Percentiles rank a stretch among this genome's conserved stretches.
Conservation (phyloP, 2,329 filamentous ascomycete species). For the Fusarium euwallaceae region DNA sequence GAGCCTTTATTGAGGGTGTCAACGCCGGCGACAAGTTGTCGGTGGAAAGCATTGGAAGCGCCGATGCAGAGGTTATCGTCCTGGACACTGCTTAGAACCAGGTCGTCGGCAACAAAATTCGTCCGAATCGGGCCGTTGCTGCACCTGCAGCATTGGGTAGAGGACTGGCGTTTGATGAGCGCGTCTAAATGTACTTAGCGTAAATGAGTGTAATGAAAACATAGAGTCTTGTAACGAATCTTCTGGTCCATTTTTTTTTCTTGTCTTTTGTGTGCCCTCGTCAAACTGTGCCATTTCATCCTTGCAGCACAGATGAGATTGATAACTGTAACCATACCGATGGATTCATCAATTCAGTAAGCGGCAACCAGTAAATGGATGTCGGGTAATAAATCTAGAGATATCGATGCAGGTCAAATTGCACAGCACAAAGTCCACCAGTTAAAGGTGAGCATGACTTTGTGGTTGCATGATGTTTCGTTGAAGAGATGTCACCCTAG, state of each 20-base stretch:
- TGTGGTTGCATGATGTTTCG: neutral
- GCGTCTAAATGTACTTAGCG: conserved; percentile 31
- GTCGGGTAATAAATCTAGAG: neutral
- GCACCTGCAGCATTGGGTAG: neutral
- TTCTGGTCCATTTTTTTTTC: neutral
- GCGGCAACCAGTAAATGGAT: neutral
- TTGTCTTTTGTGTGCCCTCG: neutral
- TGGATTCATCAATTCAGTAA: neutral
- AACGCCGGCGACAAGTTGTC: conserved; percentile 73
- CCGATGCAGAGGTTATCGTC: conserved; percentile 77
- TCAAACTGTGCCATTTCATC: neutral
- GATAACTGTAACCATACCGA: neutral
- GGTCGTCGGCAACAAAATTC: neutral
- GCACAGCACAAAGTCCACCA: neutral
- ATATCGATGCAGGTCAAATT: neutral
- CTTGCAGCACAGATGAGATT: neutral
- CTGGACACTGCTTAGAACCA: conserved; percentile 69
- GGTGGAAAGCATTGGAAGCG: conserved; percentile 77
- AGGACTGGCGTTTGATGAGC: conserved; percentile 1
- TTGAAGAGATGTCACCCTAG: neutral
- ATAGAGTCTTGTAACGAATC: neutral
- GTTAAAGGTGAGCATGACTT: neutral
- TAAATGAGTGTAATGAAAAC: conserved; percentile 12
- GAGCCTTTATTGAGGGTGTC: conserved; percentile 78
- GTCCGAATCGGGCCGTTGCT: conserved; percentile 3